Percentiles rank a stretch among this genome's conserved stretches.
Evolutionary conservation across 805 yeast genomes (phyloP).

Genomic region (Candida patagonica): DNA sequence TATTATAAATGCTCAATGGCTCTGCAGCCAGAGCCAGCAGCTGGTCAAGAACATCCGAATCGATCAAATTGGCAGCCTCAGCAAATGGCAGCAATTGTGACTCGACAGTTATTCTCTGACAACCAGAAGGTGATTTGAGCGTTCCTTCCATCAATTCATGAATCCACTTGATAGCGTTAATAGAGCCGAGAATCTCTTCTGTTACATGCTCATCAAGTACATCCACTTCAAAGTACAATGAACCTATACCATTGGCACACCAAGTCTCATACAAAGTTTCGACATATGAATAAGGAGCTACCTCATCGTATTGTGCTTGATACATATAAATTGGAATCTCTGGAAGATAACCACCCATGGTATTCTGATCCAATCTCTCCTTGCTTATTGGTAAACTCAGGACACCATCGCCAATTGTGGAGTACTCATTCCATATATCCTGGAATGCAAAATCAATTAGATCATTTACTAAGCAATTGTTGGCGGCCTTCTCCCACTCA

Average conservation of each 20-base stretch:
- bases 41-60: no score
- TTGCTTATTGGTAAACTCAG: slow-evolving; percentile 9
- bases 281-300: slow-evolving; percentile 15
- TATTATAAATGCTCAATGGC: no score
- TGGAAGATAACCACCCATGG: slow-evolving; percentile 13
- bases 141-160: not conserved
- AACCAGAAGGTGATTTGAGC: no score
- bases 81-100: no score
- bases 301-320: slow-evolving; percentile 21
- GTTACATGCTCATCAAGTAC: slow-evolving; percentile 9
- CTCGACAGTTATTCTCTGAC: no score
- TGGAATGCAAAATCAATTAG: not conserved
- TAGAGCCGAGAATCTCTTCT: slow-evolving; percentile 8
- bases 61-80: no score
- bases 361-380: slow-evolving; percentile 10
- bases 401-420: slow-evolving; percentile 14
- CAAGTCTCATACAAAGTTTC: slow-evolving; percentile 13
- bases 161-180: slow-evolving; percentile 8
- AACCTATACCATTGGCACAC: slow-evolving; percentile 17
- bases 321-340: slow-evolving; percentile 15
- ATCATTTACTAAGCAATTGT: slow-evolving; percentile 1
- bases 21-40: no score
- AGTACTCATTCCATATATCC: slow-evolving; percentile 5
- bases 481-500: not conserved
- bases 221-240: slow-evolving; percentile 10